Evolutionary conservation across 208 protist genomes (phyloP).

Genomic region (Herpetomonas samuelpessoai): DNA sequence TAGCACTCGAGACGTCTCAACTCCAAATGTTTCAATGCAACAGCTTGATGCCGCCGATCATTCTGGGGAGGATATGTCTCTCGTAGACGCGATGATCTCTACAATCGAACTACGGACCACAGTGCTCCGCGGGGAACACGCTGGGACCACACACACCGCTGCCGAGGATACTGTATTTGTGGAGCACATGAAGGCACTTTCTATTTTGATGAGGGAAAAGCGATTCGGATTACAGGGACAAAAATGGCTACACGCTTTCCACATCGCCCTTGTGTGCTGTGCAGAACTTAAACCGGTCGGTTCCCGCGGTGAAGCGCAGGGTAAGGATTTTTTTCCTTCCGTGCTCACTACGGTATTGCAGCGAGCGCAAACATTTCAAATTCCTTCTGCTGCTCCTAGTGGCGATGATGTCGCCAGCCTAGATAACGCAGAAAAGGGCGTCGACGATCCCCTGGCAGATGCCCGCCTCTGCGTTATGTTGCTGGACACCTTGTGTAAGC

Average conservation of each 20-base stretch:
- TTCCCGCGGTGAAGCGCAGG: neutral
- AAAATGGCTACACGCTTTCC: constrained; percentile 9
- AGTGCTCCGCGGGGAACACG: neutral
- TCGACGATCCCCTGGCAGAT: neutral
- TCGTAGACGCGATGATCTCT: constrained; percentile 10
- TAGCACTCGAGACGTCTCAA: constrained; percentile 8
- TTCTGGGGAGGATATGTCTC: neutral
- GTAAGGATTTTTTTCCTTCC: neutral
- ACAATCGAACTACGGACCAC: constrained; percentile 2
- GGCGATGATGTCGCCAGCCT: neutral
- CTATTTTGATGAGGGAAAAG: constrained; percentile 3
- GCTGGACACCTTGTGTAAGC: neutral
- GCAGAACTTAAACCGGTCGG: constrained; percentile 5
- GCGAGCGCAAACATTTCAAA: neutral
- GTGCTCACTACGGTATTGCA: neutral
- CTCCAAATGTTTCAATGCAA: neutral
- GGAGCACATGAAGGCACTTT: constrained; percentile 6
- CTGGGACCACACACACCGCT: neutral
- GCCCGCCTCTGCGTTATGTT: neutral
- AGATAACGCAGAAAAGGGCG: neutral
- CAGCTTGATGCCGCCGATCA: neutral
- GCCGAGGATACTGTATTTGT: neutral
- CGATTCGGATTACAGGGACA: constrained; percentile 1
- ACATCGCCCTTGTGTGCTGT: constrained; percentile 11
- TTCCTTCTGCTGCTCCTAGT: neutral